Evolutionary conservation across 306 rosid genomes (phyloP).

Genomic region (Cicer chorassanicum): DNA sequence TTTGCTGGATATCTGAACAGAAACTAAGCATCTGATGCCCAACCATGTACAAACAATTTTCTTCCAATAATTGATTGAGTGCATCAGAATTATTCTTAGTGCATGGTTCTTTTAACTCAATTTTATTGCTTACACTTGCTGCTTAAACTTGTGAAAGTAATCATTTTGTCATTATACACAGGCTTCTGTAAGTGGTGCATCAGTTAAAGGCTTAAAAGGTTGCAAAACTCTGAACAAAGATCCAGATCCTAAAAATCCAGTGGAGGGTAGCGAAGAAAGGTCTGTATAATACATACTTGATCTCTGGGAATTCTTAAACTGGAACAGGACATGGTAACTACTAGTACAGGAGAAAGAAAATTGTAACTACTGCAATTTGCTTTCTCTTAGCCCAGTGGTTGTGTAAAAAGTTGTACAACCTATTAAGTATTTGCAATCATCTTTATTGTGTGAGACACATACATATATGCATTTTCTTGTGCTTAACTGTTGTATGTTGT

Average conservation of each 20-base stretch:
- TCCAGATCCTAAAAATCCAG: constrained; percentile 87
- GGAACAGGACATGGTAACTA: constrained; percentile 18
- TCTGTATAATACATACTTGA: constrained; percentile 39
- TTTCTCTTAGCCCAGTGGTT: constrained; percentile 37
- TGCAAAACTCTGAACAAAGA: constrained; percentile 80
- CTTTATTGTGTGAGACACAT: constrained; percentile 1
- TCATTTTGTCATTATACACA: constrained; percentile 49
- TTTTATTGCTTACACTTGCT: constrained; percentile 24
- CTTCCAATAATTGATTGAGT: constrained; percentile 25
- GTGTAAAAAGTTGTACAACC: constrained; percentile 30
- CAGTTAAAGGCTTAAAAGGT: constrained; percentile 85
- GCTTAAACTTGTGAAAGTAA: constrained; percentile 36
- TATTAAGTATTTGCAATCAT: constrained; percentile 9
- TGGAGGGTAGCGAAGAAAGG: constrained; percentile 94
- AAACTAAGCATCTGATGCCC: constrained; percentile 3
- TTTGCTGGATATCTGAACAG: constrained; percentile 38
- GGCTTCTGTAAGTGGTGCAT: constrained; percentile 82
- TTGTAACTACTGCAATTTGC: constrained; percentile 26
- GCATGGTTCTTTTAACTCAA: constrained; percentile 14
- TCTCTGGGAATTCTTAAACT: constrained; percentile 5
- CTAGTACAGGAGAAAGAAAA: constrained; percentile 1
- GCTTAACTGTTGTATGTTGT: neutral
- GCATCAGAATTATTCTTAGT: neutral
- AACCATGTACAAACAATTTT: constrained; percentile 26
- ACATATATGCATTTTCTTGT: constrained; percentile 19